Evolutionary conservation across 2,329 filamentous ascomycete genomes (phyloP), one percentile per base, ranked within the genome.

Genomic region (Diaporthe ampelina): DNA sequence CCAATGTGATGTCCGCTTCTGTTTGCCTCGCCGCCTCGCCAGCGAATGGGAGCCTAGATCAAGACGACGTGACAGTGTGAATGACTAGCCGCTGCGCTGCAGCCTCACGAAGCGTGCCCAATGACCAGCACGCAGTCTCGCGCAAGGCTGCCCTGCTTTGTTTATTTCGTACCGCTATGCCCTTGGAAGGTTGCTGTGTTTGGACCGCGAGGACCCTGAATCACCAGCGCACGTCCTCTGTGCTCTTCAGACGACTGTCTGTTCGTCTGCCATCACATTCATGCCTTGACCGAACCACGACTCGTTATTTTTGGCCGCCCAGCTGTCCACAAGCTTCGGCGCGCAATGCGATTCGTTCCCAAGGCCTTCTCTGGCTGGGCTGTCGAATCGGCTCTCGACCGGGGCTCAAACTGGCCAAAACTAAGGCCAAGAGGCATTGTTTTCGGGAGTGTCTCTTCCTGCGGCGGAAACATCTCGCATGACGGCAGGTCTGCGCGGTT

Each of bases 51-150:
- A 50, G 48, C 40, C 63, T 68, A 68, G 63, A 68, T 32, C 48
- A 54, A 19, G 24, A 54, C 63, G 63, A 35, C 63, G 48, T 68
- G 63, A 29, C 63, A 54, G n/a, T 52, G 24, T 54, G 63, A 54
- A 40, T 68, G 63, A 68, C 63, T 68, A 68, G 63, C 63, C 13
- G 19, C 8, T 68, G 48, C 32, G 63, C 48, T 54, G 45, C 48
- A 68, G 63, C 63, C 63, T 68, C 63, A 68, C 63, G 32, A 68
- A 40, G 63, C n/a, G 32, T 68, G 63, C 63, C 63, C 63, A 54
- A 68, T 50, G 32, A 45, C 32, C 63, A 54, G 32, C 48, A n/a
- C 45, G 54, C 48, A 54, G 8, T 24, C 48, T 29, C 4, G 32
- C 45, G 19, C 63, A 68, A 68, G 63, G 63, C 63, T 68, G 63